Percentiles rank a stretch among this genome's conserved stretches.
phyloP scores from a whole-genome alignment of 331 rosid genomes.

The Acacia concinna region DNA sequence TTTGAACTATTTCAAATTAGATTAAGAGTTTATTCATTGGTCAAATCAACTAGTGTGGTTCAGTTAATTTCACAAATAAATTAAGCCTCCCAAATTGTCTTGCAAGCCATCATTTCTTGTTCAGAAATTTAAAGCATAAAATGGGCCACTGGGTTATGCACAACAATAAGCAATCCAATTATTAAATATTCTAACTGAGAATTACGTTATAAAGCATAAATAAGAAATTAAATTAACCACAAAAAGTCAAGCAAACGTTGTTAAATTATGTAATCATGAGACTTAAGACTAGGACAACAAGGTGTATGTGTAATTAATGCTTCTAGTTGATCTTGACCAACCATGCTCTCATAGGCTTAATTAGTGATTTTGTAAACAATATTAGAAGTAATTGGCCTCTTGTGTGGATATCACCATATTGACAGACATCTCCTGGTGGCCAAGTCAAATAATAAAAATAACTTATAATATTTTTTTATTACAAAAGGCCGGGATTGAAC shows the following conservation, averaged over 20 bases:
- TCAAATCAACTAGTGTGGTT: neutral
- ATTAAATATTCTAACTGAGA: neutral
- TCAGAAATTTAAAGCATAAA: neutral
- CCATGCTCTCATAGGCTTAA: conserved; percentile 7
- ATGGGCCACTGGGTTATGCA: neutral
- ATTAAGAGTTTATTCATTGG: neutral
- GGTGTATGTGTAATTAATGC: neutral
- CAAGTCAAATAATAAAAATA: conserved; percentile 21
- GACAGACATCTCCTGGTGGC: conserved; percentile 16
- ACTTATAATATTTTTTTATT: neutral
- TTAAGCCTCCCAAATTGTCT: conserved; percentile 8
- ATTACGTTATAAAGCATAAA: neutral
- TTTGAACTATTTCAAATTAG: neutral
- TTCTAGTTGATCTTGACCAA: neutral
- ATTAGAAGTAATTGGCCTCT: conserved; percentile 13
- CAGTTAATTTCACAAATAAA: neutral
- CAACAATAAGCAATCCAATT: neutral
- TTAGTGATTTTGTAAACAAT: conserved; percentile 3
- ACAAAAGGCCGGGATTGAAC: no score
- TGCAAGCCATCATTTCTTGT: conserved; percentile 9
- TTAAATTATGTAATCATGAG: neutral
- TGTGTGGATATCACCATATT: neutral
- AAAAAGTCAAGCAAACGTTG: neutral
- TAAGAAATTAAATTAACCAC: neutral
- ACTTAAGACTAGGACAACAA: neutral